phyloP scores from a whole-genome alignment of 108 stramenopile species.

The Chaetoceros muelleri region DNA sequence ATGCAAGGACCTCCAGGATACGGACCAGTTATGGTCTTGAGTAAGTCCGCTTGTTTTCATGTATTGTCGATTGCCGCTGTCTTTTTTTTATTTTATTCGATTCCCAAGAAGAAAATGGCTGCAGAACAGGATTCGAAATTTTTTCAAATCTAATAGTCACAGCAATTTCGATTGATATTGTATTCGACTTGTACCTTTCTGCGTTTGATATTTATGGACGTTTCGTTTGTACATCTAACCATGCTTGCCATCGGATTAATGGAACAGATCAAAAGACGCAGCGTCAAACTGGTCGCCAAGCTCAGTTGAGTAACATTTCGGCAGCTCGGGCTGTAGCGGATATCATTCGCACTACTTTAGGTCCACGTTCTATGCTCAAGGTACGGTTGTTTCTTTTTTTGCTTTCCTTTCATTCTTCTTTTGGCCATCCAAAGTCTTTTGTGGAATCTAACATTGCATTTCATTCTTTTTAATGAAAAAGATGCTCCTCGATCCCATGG shows the following conservation, averaged over 20 bases:
- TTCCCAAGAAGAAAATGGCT: neutral
- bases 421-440: neutral
- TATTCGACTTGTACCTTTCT: conserved; percentile 25
- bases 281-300: conserved; percentile 93
- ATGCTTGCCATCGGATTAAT: too few relatives aligned
- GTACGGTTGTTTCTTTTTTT: conserved; percentile 14
- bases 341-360: conserved; percentile 98
- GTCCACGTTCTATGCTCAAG: conserved; percentile 98
- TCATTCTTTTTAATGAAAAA: conserved; percentile 9
- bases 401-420: neutral
- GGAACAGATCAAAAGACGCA: conserved; percentile 88
- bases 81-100: neutral
- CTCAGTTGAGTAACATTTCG: conserved; percentile 93
- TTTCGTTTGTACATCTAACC: too few relatives aligned
- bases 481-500: conserved; percentile 99
- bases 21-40: conserved; percentile 79
- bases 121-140: neutral
- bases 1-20: conserved; percentile 16
- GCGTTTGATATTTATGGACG: conserved; percentile 23
- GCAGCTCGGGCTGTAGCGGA: conserved; percentile 94
- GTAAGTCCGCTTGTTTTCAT: too few relatives aligned
- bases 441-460: neutral
- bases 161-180: neutral
- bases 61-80: neutral
- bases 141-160: neutral